Conservation (phyloP, 768 basidiomycete genomes). For the Lactarius evosmus region DNA sequence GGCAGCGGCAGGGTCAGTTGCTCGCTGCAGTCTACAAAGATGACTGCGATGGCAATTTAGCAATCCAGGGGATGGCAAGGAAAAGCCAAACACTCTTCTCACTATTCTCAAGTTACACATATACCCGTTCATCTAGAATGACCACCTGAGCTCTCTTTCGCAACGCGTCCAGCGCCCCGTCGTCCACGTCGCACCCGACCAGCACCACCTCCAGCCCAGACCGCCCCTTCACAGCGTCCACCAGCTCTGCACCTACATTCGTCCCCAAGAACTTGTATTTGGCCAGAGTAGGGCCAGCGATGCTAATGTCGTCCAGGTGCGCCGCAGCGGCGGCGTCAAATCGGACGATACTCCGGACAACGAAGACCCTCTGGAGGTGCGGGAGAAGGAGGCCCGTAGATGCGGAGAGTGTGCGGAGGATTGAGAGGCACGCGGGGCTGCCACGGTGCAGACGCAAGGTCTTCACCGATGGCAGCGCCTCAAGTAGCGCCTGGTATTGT, state of each 20-base stretch:
- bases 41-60: no score
- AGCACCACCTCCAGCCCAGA: slow-evolving; percentile 13
- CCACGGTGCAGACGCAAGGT: neutral
- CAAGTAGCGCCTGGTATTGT: neutral
- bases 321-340: no score
- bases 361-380: slow-evolving; percentile 9
- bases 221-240: slow-evolving; percentile 3
- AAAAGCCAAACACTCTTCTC: no score
- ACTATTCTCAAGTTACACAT: neutral
- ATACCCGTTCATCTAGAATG: slow-evolving; percentile 15
- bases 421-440: neutral
- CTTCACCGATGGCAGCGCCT: neutral
- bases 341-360: neutral
- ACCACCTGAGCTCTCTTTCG: slow-evolving; percentile 6
- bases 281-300: neutral
- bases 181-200: slow-evolving; percentile 11
- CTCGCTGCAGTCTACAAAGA: no score
- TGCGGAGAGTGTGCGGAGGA: neutral
- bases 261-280: neutral
- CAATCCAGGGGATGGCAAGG: no score
- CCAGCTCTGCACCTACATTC: slow-evolving; percentile 3
- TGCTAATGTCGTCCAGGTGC: neutral
- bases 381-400: neutral
- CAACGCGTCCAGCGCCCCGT: neutral
- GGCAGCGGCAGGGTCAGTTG: no score